phyloP scores from a whole-genome alignment of 1,284 basidiomycete genomes.

The Cronartium ribicola region DNA sequence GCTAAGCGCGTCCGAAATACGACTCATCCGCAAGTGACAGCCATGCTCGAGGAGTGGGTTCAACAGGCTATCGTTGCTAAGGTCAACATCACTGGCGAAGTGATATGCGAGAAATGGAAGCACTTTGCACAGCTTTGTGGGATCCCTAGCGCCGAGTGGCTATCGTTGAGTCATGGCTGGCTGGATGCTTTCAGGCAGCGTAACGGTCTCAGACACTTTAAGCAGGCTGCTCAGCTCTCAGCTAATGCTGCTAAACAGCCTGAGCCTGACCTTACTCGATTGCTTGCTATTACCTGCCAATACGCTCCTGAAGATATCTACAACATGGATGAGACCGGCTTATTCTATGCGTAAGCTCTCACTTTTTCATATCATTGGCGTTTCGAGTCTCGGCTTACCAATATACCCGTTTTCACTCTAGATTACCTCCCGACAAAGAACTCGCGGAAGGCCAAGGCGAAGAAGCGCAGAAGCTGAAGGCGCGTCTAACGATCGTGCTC shows the following conservation, averaged over 20 bases:
- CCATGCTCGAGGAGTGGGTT: slow-evolving; percentile 8
- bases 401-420: neutral
- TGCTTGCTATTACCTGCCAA: neutral
- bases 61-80: neutral
- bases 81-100: slow-evolving; percentile 2
- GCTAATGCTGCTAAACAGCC: neutral
- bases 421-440: slow-evolving; percentile 33
- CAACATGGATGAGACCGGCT: slow-evolving; percentile 18
- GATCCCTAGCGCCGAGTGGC: neutral
- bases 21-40: slow-evolving; percentile 8
- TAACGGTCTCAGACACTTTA: neutral
- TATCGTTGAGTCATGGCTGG: slow-evolving; percentile 2
- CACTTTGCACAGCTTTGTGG: slow-evolving; percentile 10
- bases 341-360: slow-evolving; percentile 8
- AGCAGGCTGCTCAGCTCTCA: neutral
- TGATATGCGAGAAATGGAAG: slow-evolving; percentile 16
- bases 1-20: slow-evolving; percentile 15
- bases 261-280: neutral
- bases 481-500: slow-evolving; percentile 6
- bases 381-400: neutral
- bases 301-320: slow-evolving; percentile 2
- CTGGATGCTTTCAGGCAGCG: neutral
- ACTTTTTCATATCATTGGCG: neutral
- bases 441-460: neutral
- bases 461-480: slow-evolving; percentile 11